Evolutionary conservation across 192 early-diverging fungal genomes (phyloP), one percentile per base, ranked within the genome.

Genomic region (Backusella luteola): DNA sequence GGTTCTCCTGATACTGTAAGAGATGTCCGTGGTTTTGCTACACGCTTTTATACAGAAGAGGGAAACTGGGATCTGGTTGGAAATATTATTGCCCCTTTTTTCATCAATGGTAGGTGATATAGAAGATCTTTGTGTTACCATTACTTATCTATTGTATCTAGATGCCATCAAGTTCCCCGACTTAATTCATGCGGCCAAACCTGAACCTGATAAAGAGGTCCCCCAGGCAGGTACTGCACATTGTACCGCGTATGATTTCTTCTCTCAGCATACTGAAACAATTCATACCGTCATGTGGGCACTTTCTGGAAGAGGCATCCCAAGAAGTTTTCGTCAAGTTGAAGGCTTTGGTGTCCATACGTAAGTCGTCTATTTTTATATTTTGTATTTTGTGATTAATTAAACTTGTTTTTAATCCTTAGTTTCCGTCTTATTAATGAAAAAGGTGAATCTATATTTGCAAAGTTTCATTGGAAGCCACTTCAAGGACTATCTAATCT

Each of bases 331-430:
- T 32, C 74, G 87, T 38, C 77, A 76, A 49, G 84, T 88, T 14
- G 77, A 83, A 69, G 87, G 85, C 53, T 87, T 80, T 77, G 84
- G 83, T 23, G 76, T 83, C 17, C 86, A 87, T 73, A 86, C 86
- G 66, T 68, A 68, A 69, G 74, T 52, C 2, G 4, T 11, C 26
- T 34, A 21, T 69, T 39, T 35, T 4, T 67, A 8, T 6, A 23
- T 36, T 36, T 69, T 36, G 39, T 19, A 3, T 17, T 46, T 14
- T 12, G 11, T 29, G 12, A 71, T 36, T 11, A 26, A 34, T 38
- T 49, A 68, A 46, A 34, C 12, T 42, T 17, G 42, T 11, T 23
- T 34, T 4, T 34, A 0, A 34, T 46, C 7, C 14, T 2, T 29
- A 75, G 74, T 1, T 84, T 85, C 76, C 77, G 78, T 19, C 53